These are phyloP conservation scores for Lasiodiplodia hormozganensis DNA, from an alignment of 2,329 filamentous ascomycete genomes.

Conservation along the genomic window DNA sequence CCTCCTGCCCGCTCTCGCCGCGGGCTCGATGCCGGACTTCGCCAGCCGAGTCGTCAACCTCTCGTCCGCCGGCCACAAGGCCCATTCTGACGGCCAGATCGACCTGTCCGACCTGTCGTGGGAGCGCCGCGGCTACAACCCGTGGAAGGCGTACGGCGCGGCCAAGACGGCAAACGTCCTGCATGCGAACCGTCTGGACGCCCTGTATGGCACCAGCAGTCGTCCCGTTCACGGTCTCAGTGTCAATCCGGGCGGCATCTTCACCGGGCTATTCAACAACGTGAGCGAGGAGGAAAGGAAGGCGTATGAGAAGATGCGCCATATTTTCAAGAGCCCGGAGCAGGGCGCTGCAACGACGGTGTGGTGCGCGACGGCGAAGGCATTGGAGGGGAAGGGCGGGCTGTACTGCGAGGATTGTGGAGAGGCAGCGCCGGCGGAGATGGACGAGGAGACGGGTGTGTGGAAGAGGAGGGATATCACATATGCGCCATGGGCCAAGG, in stretches of 20 bases:
- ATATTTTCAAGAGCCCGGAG: constrained; percentile 36
- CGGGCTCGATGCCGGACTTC: constrained; percentile 43
- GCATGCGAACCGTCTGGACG: constrained; percentile 37
- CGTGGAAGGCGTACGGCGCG: constrained; percentile 34
- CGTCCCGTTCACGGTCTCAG: constrained; percentile 34
- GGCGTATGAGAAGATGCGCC: constrained; percentile 36
- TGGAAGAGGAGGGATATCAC: constrained; percentile 1
- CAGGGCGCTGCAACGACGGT: constrained; percentile 39
- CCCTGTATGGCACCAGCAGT: constrained; percentile 7
- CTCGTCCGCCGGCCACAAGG: constrained; percentile 51
- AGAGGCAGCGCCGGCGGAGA: neutral
- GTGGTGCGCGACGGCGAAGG: constrained; percentile 44
- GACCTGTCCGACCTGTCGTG: constrained; percentile 6
- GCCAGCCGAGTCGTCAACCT: constrained; percentile 58
- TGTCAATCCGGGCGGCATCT: constrained; percentile 40
- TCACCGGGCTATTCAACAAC: constrained; percentile 35
- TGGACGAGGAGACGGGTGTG: neutral
- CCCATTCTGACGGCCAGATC: constrained; percentile 26
- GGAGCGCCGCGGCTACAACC: constrained; percentile 15
- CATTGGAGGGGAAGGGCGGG: constrained; percentile 53
- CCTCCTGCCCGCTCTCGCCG: constrained; percentile 44
- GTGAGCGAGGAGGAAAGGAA: constrained; percentile 1
- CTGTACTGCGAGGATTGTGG: constrained; percentile 11
- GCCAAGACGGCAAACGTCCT: constrained; percentile 39
- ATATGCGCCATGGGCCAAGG: constrained; percentile 17